Conservation (phyloP, 768 basidiomycete species). For the Sarcodon sp. region DNA sequence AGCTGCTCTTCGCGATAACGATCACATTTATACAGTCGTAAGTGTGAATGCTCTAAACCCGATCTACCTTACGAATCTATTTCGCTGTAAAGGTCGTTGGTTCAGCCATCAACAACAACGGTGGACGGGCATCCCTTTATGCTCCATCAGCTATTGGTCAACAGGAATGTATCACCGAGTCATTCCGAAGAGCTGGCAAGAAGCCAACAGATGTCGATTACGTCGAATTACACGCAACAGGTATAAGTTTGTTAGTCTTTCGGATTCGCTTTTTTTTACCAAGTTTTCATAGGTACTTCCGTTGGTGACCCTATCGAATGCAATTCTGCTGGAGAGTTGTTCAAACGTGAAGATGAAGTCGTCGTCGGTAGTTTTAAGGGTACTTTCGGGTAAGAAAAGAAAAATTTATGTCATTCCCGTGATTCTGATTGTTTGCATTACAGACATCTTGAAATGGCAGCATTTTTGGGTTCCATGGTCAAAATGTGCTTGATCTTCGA, state of each 20-base stretch:
- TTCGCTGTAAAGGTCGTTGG: slow-evolving; percentile 22
- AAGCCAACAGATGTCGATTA: slow-evolving; percentile 29
- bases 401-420: not conserved
- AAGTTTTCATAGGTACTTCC: slow-evolving; percentile 18
- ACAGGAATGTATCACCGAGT: slow-evolving; percentile 22
- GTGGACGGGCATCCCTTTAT: slow-evolving; percentile 22
- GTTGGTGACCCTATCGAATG: slow-evolving; percentile 37
- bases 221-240: slow-evolving; percentile 39
- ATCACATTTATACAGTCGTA: slow-evolving; percentile 28
- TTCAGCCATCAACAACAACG: slow-evolving; percentile 24
- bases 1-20: slow-evolving; percentile 24
- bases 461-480: slow-evolving; percentile 30
- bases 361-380: slow-evolving; percentile 32
- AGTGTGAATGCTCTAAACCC: not conserved
- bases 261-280: not conserved
- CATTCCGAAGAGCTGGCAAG: slow-evolving; percentile 18
- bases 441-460: slow-evolving; percentile 27
- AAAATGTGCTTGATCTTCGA: slow-evolving; percentile 28
- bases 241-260: slow-evolving; percentile 7
- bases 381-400: slow-evolving; percentile 26
- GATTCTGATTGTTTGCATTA: not conserved
- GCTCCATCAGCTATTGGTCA: slow-evolving; percentile 26
- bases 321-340: slow-evolving; percentile 30
- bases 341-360: slow-evolving; percentile 19
- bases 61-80: not conserved